A percentile compares a stretch with the other conserved stretches of the same genome.
phyloP scores from a whole-genome alignment of 176 grass and related monocot genomes.

The Oryza longistaminata region DNA sequence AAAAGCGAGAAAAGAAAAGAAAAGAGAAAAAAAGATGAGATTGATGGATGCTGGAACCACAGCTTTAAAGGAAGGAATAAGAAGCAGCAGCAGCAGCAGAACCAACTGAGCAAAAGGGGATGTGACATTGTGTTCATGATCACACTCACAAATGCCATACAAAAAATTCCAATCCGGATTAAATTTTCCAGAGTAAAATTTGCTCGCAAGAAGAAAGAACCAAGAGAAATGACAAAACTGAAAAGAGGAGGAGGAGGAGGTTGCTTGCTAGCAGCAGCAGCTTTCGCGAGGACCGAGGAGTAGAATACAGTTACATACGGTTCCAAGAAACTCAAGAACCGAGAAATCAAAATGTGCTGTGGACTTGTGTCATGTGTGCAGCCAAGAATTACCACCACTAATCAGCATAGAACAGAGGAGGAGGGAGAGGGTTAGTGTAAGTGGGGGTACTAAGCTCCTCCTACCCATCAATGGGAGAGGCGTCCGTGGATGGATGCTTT shows the following conservation, averaged over 20 bases:
- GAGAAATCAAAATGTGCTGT: neutral
- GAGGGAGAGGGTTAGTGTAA: neutral
- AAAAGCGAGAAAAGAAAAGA: constrained; percentile 27
- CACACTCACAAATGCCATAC: neutral
- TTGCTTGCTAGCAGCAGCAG: neutral
- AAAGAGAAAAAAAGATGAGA: constrained; percentile 13
- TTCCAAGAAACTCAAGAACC: constrained; percentile 30
- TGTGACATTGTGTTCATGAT: neutral
- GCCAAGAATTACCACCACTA: neutral
- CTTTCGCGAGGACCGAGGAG: constrained; percentile 23
- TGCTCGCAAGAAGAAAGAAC: neutral
- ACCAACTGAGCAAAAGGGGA: constrained; percentile 6
- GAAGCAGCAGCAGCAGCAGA: constrained; percentile 31
- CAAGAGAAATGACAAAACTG: neutral
- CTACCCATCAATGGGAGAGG: constrained; percentile 42
- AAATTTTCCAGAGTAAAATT: neutral
- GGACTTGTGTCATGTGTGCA: no score
- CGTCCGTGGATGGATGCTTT: neutral
- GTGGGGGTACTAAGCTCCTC: neutral
- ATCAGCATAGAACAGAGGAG: neutral
- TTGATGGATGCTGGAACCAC: constrained; percentile 28
- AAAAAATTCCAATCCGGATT: neutral
- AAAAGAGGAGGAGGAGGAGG: neutral
- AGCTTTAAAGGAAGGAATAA: constrained; percentile 63
- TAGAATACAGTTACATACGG: neutral